phyloP scores from a whole-genome alignment of 2,329 filamentous ascomycete genomes.

The Celoporthe dispersa region DNA sequence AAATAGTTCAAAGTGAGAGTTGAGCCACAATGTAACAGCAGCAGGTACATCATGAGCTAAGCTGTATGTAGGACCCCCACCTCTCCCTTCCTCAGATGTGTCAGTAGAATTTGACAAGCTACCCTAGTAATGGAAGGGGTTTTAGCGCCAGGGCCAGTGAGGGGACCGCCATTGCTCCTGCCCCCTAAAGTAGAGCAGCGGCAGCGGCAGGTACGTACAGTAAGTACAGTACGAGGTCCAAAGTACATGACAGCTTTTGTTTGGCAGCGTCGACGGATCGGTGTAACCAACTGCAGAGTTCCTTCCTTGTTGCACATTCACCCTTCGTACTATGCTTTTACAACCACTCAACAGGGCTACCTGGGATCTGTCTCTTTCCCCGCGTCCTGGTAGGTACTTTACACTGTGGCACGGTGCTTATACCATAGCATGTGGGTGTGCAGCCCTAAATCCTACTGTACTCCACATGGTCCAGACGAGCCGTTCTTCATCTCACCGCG shows the following conservation, averaged over 20 bases:
- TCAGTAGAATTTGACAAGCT: not conserved
- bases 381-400: no score
- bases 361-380: no score
- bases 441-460: not conserved
- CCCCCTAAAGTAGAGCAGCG: no score
- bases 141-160: not conserved
- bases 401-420: no score
- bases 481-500: not conserved
- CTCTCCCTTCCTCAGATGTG: no score
- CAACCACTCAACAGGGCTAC: no score
- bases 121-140: not conserved
- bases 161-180: not conserved
- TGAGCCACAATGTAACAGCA: not conserved
- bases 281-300: not conserved
- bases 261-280: slow-evolving; percentile 8
- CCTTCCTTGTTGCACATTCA: no score
- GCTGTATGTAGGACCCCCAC: not conserved
- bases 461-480: not conserved
- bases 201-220: no score
- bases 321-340: no score
- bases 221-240: not conserved
- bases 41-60: not conserved
- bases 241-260: not conserved
- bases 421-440: not conserved
- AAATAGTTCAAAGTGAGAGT: not conserved